Base-by-base conservation (phyloP, 2,329 filamentous ascomycete genomes). In the Pestalotiopsis sp. region DNA sequence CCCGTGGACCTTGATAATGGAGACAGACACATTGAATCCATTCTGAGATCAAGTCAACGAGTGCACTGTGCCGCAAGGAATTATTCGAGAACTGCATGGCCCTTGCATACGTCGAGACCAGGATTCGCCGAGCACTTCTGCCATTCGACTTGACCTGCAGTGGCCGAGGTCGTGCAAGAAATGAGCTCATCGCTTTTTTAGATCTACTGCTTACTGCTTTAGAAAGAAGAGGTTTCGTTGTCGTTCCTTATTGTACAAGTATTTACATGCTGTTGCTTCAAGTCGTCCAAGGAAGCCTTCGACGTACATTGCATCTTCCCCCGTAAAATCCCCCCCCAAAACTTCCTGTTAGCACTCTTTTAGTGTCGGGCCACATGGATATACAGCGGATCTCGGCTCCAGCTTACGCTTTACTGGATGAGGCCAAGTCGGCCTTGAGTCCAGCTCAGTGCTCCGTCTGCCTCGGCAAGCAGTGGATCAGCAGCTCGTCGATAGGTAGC, bases 391-490 rank as follows among this genome's bases (percentile, higher is more conserved):
- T 11, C 22, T 58, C 58, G 30, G 30, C 58, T 61, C 58, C 58
- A 61, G 26, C n/a, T 56, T 13, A 35, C 62, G 62, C 62, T 35
- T 56, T 30, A 56, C 62, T 56, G 62, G 30, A 55, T 48, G 40
- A 56, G 62, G 62, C 35, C 20, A 65, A 38, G 62, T 57, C 20
- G 40, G 20, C 20, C 40, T 38, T 35, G 11, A 13, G 26, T 14
- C 48, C 52, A 44, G 40, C 52, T 44, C 40, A 44, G 52, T 30
- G 62, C 48, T 55, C 17, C 58, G 52, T 57, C 30, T 56, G 35
- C 67, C 67, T 66, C 64, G 67, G 67, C 38, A 66, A 68, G 38
- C 26, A 14, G 66, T 64, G 66, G 60, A 64, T 67, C 64, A n/a
- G 22, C 48, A 38, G 26, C 24, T 35, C 44, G 44, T 52, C 17